phyloP scores from a whole-genome alignment of 2,329 filamentous ascomycete genomes.

The Aureobasidium melanogenum region DNA sequence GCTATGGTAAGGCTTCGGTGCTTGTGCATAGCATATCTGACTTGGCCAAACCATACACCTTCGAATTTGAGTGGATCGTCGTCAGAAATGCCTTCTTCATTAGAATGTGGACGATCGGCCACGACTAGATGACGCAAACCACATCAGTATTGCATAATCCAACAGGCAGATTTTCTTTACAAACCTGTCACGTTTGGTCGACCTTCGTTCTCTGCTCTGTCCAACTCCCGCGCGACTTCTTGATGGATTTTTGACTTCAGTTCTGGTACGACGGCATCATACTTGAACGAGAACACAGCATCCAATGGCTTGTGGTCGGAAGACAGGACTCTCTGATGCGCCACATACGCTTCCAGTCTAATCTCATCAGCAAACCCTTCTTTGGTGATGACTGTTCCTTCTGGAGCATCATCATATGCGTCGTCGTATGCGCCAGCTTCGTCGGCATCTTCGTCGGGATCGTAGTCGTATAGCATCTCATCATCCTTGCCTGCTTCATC shows the following conservation, averaged over 20 bases:
- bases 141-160: not conserved
- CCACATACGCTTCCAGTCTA: slow-evolving; percentile 62
- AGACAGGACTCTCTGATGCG: slow-evolving; percentile 80
- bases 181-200: slow-evolving; percentile 51
- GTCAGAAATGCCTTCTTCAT: slow-evolving; percentile 33
- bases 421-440: slow-evolving; percentile 47
- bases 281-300: slow-evolving; percentile 74
- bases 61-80: slow-evolving; percentile 34
- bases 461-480: slow-evolving; percentile 79
- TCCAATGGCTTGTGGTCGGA: slow-evolving; percentile 93
- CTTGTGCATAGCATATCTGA: slow-evolving; percentile 60
- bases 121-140: slow-evolving; percentile 52
- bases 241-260: slow-evolving; percentile 75
- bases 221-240: slow-evolving; percentile 79
- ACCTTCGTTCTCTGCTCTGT: slow-evolving; percentile 85
- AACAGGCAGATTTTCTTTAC: not conserved
- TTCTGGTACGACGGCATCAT: slow-evolving; percentile 77
- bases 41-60: slow-evolving; percentile 68
- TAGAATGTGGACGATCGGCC: slow-evolving; percentile 49
- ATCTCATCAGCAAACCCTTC: slow-evolving; percentile 50
- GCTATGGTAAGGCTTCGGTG: slow-evolving; percentile 69
- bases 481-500: slow-evolving; percentile 68
- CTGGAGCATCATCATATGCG: slow-evolving; percentile 36
- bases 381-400: slow-evolving; percentile 46
- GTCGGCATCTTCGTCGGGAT: slow-evolving; percentile 68